Base-by-base conservation (phyloP, 169 alveolate species). In the Plasmodium cynomolgi region DNA sequence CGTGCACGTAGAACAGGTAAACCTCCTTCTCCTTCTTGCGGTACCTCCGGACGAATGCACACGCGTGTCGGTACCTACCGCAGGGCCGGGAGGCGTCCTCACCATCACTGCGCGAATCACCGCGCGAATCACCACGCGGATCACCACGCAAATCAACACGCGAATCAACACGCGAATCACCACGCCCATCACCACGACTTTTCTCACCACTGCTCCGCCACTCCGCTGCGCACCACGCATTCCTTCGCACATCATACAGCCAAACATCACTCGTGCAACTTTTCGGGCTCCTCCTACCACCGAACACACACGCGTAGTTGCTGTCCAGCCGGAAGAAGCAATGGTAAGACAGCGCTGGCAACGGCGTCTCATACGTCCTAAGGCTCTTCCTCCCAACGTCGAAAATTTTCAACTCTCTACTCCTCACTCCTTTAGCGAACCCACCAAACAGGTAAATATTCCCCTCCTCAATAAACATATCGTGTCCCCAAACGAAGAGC, bases 401-500 rank as follows among this genome's bases (percentile, higher is more conserved):
- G 50, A 62, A 88, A 23, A 88, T 68, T 80, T 62, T 88, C 50
- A 88, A 54, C 33, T 88, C 50, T 20, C 74, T 80, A 88, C 73
- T 88, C 83, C 94, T 54, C 20, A 80, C 83, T 17, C 91, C 94
- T 68, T 88, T 88, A 39, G 71, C 71, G 58, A 88, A 88, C 3
- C 94, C 94, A 7, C 94, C 94, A 80, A 58, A 88, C 26, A 88
- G 23, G 82, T 88, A 88, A 62, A 88, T 88, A 72, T 80, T 88
- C 44, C 74, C 82, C 82, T 88, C 72, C 13, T 58, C 54, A 50
- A 90, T 90, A 56, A 90, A 90, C 91, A 90, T 90, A 50, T 90
- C 94, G 58, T 90, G 94, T 4, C 94, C 94, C 94, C 94, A 90
- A 17, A 79, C 90, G 72, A 90, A 90, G 54, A 90, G 58, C 29